phyloP scores from a whole-genome alignment of 805 yeast genomes.

The Aciculoconidium aculeatum region DNA sequence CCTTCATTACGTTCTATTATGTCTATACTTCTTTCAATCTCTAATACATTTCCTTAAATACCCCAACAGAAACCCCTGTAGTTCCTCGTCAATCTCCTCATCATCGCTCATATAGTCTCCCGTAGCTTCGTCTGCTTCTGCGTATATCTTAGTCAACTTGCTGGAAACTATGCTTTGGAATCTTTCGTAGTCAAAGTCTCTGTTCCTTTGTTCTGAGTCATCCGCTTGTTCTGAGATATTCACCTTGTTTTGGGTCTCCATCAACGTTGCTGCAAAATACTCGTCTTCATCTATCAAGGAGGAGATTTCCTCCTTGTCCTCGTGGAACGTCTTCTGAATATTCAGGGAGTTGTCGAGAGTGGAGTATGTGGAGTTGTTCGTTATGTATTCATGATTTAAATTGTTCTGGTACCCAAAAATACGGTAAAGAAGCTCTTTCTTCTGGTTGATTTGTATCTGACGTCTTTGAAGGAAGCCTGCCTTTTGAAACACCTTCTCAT shows the following conservation, averaged over 20 bases:
- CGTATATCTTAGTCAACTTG: constrained; percentile 19
- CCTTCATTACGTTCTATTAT: too few relatives aligned
- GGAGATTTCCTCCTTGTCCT: constrained; percentile 36
- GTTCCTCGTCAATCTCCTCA: constrained; percentile 18
- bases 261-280: constrained; percentile 18
- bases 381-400: constrained; percentile 33
- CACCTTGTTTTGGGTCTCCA: constrained; percentile 18
- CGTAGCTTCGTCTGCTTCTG: constrained; percentile 6
- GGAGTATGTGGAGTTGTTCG: constrained; percentile 36
- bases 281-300: constrained; percentile 28
- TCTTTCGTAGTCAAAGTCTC: constrained; percentile 22
- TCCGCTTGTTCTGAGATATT: not conserved
- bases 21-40: constrained; percentile 8
- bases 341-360: constrained; percentile 31
- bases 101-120: constrained; percentile 8
- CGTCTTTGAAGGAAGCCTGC: constrained; percentile 29
- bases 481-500: constrained; percentile 29
- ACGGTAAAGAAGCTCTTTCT: constrained; percentile 32
- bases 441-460: constrained; percentile 35
- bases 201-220: constrained; percentile 1
- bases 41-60: constrained; percentile 27
- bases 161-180: constrained; percentile 17
- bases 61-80: constrained; percentile 19
- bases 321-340: constrained; percentile 34
- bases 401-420: constrained; percentile 35